Conservation (phyloP, 257 asterid genomes). For the Coffea canephora region DNA sequence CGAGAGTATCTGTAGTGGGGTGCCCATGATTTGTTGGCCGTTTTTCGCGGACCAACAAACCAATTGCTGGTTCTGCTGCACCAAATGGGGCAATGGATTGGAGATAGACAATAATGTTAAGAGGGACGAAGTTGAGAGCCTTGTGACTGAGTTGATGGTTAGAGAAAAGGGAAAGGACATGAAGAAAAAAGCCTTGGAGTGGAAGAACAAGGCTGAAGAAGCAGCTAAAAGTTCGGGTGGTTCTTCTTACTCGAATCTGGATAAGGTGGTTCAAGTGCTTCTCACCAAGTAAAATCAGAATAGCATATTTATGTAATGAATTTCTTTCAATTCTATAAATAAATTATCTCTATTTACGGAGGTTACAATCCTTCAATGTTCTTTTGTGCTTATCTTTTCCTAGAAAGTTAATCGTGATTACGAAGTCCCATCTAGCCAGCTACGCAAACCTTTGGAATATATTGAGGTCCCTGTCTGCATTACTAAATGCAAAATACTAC, state of each 20-base stretch:
- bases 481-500: too few relatives aligned
- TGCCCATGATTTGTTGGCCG: slow-evolving; percentile 44
- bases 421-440: too few relatives aligned
- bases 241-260: slow-evolving; percentile 25
- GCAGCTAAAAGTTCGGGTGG: slow-evolving; percentile 11
- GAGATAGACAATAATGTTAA: slow-evolving; percentile 29
- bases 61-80: slow-evolving; percentile 29
- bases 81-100: slow-evolving; percentile 22
- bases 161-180: slow-evolving; percentile 26
- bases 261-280: slow-evolving; percentile 23
- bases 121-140: slow-evolving; percentile 24
- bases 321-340: too few relatives aligned
- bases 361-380: too few relatives aligned
- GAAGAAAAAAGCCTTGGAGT: slow-evolving; percentile 28
- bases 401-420: too few relatives aligned
- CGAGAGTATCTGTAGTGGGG: too few relatives aligned
- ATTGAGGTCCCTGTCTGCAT: too few relatives aligned
- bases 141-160: slow-evolving; percentile 26
- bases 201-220: slow-evolving; percentile 23
- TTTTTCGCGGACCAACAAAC: slow-evolving; percentile 31
- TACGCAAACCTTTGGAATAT: too few relatives aligned
- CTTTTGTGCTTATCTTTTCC: too few relatives aligned
- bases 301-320: too few relatives aligned
- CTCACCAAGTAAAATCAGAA: too few relatives aligned
- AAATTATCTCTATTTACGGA: background rate